phyloP scores from a whole-genome alignment of 352 stramenopile species.

The Phytophthora idaei region DNA sequence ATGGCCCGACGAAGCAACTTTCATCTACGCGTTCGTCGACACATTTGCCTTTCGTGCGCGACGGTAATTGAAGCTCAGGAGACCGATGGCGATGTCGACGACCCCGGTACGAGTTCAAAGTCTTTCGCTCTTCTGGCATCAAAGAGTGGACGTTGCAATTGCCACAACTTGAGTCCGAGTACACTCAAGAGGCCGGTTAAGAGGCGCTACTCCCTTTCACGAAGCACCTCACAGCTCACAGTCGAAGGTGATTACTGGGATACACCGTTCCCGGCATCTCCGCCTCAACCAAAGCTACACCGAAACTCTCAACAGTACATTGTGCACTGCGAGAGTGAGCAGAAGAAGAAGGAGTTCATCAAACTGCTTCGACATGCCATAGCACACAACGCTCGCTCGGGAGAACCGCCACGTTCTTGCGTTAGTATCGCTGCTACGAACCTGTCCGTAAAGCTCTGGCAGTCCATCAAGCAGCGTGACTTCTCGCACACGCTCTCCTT shows the following conservation, averaged over 20 bases:
- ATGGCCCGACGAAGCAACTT: conserved; percentile 60
- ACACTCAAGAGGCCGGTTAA: conserved; percentile 47
- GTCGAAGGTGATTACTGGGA: conserved; percentile 1
- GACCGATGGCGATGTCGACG: conserved; percentile 1
- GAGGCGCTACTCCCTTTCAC: conserved; percentile 35
- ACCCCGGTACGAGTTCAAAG: not conserved
- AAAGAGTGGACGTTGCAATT: conserved; percentile 61
- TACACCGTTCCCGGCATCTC: conserved; percentile 1
- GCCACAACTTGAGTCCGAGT: conserved; percentile 52
- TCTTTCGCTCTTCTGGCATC: conserved; percentile 53
- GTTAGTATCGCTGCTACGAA: conserved; percentile 16
- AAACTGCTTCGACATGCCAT: conserved; percentile 40
- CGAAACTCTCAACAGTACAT: conserved; percentile 53
- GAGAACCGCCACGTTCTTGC: conserved; percentile 8
- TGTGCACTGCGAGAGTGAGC: conserved; percentile 46
- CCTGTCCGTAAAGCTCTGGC: conserved; percentile 32
- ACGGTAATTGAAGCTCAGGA: conserved; percentile 38
- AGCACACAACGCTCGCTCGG: conserved; percentile 25
- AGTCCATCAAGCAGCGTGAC: conserved; percentile 30
- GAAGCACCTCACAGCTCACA: conserved; percentile 17
- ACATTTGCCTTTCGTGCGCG: conserved; percentile 68
- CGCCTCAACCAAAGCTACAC: conserved; percentile 26
- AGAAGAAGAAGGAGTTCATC: conserved; percentile 47
- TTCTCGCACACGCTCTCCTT: conserved; percentile 26
- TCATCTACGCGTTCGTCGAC: conserved; percentile 56